phyloP scores from a whole-genome alignment of 495 filamentous ascomycete species.

The Penicillium psychrofluorescens region DNA sequence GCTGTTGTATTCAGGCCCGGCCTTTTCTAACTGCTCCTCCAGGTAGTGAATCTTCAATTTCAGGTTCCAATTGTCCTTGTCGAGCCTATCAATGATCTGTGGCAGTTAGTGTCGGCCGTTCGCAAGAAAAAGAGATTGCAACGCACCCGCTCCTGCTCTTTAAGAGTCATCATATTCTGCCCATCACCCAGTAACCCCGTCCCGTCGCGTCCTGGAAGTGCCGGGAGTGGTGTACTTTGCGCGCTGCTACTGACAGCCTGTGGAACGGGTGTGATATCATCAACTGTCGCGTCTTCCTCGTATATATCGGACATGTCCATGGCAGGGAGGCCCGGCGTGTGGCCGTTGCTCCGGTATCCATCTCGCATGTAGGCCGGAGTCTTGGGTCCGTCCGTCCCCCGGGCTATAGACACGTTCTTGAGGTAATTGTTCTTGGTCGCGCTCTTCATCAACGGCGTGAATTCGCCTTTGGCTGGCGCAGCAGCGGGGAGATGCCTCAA shows the following conservation, averaged over 20 bases:
- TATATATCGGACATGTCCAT: conserved; percentile 59
- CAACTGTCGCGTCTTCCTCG: conserved; percentile 53
- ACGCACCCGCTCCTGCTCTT: conserved; percentile 84
- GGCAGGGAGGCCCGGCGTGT: conserved; percentile 56
- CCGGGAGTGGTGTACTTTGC: conserved; percentile 70
- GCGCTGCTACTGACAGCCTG: conserved; percentile 69
- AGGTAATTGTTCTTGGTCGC: conserved; percentile 74
- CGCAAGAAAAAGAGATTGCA: background rate
- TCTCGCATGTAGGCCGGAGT: conserved; percentile 65
- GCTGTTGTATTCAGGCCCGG: conserved; percentile 81
- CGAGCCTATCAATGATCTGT: conserved; percentile 81
- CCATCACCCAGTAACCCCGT: conserved; percentile 65
- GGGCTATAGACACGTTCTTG: conserved; percentile 41
- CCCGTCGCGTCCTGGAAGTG: conserved; percentile 50
- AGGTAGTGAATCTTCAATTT: conserved; percentile 97
- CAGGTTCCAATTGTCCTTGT: conserved; percentile 92
- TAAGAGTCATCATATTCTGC: conserved; percentile 74
- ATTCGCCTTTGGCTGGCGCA: conserved; percentile 63
- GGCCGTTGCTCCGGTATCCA: conserved; percentile 51
- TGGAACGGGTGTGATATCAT: conserved; percentile 56
- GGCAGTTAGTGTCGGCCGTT: conserved; percentile 8
- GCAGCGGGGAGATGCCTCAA: conserved; percentile 58
- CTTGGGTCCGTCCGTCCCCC: conserved; percentile 48
- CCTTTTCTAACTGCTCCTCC: conserved; percentile 76
- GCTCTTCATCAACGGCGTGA: conserved; percentile 88